Percentiles rank a stretch among this genome's conserved stretches.
Conservation (phyloP, 805 yeast species). For the Zygosaccharomyces lentus region DNA sequence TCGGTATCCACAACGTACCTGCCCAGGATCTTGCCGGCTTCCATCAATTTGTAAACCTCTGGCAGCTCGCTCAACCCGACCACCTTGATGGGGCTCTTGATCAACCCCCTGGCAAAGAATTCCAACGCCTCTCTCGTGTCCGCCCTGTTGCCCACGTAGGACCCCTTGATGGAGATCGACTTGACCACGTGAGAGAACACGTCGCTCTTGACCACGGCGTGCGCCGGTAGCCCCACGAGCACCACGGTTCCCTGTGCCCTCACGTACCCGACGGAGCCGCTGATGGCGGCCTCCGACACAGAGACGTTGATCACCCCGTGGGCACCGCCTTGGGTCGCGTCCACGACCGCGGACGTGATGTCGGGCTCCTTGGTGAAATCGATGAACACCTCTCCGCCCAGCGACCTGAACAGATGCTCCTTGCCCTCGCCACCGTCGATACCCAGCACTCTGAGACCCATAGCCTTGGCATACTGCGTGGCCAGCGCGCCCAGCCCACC, state of each 20-base stretch:
- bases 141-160: conserved; percentile 84
- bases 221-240: conserved; percentile 72
- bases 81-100: conserved; percentile 56
- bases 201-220: conserved; percentile 60
- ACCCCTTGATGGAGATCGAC: conserved; percentile 66
- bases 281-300: conserved; percentile 60
- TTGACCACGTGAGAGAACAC: conserved; percentile 70
- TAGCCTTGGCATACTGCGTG: conserved; percentile 53
- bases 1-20: conserved; percentile 79
- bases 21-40: conserved; percentile 56
- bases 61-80: conserved; percentile 55
- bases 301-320: conserved; percentile 70
- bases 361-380: conserved; percentile 52
- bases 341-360: conserved; percentile 48
- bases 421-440: conserved; percentile 56
- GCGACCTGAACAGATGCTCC: conserved; percentile 40
- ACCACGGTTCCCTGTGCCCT: conserved; percentile 68
- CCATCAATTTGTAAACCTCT: conserved; percentile 52
- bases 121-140: conserved; percentile 74
- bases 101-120: conserved; percentile 63
- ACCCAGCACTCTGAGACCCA: conserved; percentile 54
- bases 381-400: conserved; percentile 53
- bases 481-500: conserved; percentile 62
- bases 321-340: conserved; percentile 63
- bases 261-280: conserved; percentile 51